Evolutionary conservation across 176 grass and related monocot genomes (phyloP).

Genomic region (Juncus inflexus): DNA sequence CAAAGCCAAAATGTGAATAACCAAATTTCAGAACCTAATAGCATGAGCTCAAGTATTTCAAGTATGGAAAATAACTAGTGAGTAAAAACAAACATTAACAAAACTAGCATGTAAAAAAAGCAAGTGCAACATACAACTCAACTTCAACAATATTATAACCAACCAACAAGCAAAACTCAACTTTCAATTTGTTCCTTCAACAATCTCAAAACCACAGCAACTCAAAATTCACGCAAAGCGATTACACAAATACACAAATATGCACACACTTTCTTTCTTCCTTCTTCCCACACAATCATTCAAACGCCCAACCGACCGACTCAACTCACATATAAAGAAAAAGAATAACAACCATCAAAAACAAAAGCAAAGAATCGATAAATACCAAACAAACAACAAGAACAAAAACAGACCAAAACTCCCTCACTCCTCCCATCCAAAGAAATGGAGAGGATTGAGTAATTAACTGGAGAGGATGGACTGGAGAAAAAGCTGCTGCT

Average conservation of each 20-base stretch:
- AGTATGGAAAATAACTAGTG: too few relatives aligned
- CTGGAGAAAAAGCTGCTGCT: conserved; percentile 77
- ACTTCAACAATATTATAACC: too few relatives aligned
- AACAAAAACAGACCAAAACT: conserved; percentile 18
- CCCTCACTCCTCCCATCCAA: conserved; percentile 1
- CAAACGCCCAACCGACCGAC: not conserved
- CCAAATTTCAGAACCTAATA: too few relatives aligned
- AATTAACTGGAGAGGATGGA: conserved; percentile 62
- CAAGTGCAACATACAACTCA: too few relatives aligned
- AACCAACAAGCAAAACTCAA: too few relatives aligned
- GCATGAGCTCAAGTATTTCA: too few relatives aligned
- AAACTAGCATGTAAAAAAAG: too few relatives aligned
- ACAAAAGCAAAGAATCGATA: conserved; percentile 27
- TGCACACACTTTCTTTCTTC: conserved; percentile 12
- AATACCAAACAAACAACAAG: conserved; percentile 22
- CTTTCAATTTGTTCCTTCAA: conserved; percentile 5
- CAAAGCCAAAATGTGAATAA: too few relatives aligned
- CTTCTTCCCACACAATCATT: too few relatives aligned
- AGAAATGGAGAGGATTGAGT: not conserved
- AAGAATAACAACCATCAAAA: conserved; percentile 23
- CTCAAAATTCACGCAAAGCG: conserved; percentile 21
- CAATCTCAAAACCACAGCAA: conserved; percentile 13
- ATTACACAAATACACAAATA: conserved; percentile 31
- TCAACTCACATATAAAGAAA: not conserved
- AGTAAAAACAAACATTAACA: too few relatives aligned